Conservation (phyloP, 768 basidiomycete species). For the Pisolithus albus region DNA sequence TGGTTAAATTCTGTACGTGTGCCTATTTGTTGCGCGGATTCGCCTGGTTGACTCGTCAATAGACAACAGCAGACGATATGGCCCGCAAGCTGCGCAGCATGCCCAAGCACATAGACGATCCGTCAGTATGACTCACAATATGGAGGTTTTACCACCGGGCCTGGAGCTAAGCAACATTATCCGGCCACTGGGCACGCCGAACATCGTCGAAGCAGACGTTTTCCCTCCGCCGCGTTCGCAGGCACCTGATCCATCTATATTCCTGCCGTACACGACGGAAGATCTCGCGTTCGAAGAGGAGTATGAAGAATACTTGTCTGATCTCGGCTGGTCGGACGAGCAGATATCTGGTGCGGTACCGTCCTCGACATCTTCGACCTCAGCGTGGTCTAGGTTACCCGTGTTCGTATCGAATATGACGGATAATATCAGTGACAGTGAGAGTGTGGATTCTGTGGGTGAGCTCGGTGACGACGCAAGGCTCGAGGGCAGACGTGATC, state of each 20-base stretch:
- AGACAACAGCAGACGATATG: conserved; percentile 93
- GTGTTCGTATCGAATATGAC: conserved; percentile 73
- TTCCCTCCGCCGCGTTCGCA: conserved; percentile 92
- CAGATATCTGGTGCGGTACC: conserved; percentile 38
- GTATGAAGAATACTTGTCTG: conserved; percentile 93
- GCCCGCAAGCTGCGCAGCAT: conserved; percentile 44
- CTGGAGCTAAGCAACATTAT: conserved; percentile 70
- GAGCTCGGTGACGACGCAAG: conserved; percentile 79
- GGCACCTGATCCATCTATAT: conserved; percentile 74
- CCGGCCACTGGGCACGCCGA: conserved; percentile 68
- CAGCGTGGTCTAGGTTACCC: conserved; percentile 82
- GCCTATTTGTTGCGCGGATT: background rate
- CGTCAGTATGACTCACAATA: conserved; percentile 75
- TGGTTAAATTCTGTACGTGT: conserved; percentile 87
- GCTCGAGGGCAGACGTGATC: conserved; percentile 57
- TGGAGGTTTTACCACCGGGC: conserved; percentile 71
- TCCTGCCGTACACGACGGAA: conserved; percentile 88
- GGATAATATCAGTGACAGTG: conserved; percentile 89
- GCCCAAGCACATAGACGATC: conserved; percentile 69
- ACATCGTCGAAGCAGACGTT: conserved; percentile 78
- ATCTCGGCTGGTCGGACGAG: conserved; percentile 69
- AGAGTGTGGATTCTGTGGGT: conserved; percentile 86
- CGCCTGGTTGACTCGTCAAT: conserved; percentile 6
- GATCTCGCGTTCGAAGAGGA: conserved; percentile 94
- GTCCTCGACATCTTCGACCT: conserved; percentile 25